Evolutionary conservation across 345 rosid species (phyloP), one percentile per base, ranked within the genome.

Genomic region (Populus tremula): DNA sequence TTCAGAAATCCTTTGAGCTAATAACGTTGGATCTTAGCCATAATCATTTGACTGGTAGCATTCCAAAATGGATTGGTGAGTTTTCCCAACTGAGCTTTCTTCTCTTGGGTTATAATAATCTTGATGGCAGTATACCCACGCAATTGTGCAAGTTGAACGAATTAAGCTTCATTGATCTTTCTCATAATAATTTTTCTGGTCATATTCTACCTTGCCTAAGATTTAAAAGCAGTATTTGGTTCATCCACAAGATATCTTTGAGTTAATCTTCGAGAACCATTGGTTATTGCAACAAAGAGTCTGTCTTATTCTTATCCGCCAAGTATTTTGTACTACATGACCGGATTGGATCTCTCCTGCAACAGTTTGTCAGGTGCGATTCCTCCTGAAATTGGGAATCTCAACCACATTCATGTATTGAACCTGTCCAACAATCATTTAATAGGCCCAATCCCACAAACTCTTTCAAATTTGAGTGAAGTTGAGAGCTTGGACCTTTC

Each of bases 401-500:
- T 86, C 17, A 13, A n/a, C 10, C 23, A 1, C 2, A 78, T 83
- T 1, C 35, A 35, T 5, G 71, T n/a, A n/a, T n/a, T n/a, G n/a
- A n/a, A n/a, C n/a, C n/a, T n/a, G n/a, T n/a, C n/a, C n/a, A n/a
- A n/a, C 72, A 85, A 86, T 50, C 25, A 63, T 7, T 78, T 66
- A 12, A 8, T 38, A 2, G 53, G 66, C 0, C 0, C 65, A 5
- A 73, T 87, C 53, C 92, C 90, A 11, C 0, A 2, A 3, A 82
- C 81, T 0, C 63, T 87, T 61, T 83, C 84, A 29, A 50, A 73
- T 16, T 14, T 86, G 5, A 23, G 18, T 3, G 17, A 83, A 1
- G 5, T 89, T 4, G 88, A 87, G 70, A 84, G 85, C 17, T 53
- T 86, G 54, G 88, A 83, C 59, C 71, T 80, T 45, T 87, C 84